A percentile compares a stretch with the other conserved stretches of the same genome.
Conservation (phyloP, 2,329 filamentous ascomycete species). For the Colletotrichum karsti region DNA sequence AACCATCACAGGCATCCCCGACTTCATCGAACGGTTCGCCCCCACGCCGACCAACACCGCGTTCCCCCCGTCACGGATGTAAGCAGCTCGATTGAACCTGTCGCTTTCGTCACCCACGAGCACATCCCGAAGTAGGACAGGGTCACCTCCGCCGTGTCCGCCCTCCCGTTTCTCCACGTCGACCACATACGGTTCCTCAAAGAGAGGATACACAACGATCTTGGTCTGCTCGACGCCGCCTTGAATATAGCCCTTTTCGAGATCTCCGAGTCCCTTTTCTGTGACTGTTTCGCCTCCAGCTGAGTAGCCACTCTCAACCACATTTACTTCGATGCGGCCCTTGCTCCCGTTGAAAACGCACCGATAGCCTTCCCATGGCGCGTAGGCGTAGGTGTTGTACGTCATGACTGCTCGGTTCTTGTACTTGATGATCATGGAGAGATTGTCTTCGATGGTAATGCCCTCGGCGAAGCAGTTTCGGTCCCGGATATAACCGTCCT, state of each 20-base stretch:
- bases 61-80: constrained; percentile 52
- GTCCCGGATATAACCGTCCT: constrained; percentile 57
- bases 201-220: constrained; percentile 50
- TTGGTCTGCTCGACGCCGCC: constrained; percentile 45
- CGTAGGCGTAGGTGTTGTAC: constrained; percentile 54
- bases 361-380: constrained; percentile 54
- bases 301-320: constrained; percentile 55
- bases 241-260: constrained; percentile 39
- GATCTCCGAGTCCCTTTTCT: constrained; percentile 21
- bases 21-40: constrained; percentile 48
- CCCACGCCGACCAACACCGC: constrained; percentile 53
- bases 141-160: constrained; percentile 56
- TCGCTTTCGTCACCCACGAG: constrained; percentile 48
- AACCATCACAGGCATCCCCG: constrained; percentile 33
- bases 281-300: constrained; percentile 50
- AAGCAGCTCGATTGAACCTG: constrained; percentile 47
- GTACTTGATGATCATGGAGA: constrained; percentile 55
- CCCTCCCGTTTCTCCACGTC: constrained; percentile 48
- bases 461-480: constrained; percentile 57
- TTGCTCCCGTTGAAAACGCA: constrained; percentile 52
- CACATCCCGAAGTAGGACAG: constrained; percentile 51
- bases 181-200: constrained; percentile 50
- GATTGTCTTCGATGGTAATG: constrained; percentile 58
- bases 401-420: constrained; percentile 51
- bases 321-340: constrained; percentile 55